phyloP scores from a whole-genome alignment of 163 green algal genomes.

The Volvox carteri region DNA sequence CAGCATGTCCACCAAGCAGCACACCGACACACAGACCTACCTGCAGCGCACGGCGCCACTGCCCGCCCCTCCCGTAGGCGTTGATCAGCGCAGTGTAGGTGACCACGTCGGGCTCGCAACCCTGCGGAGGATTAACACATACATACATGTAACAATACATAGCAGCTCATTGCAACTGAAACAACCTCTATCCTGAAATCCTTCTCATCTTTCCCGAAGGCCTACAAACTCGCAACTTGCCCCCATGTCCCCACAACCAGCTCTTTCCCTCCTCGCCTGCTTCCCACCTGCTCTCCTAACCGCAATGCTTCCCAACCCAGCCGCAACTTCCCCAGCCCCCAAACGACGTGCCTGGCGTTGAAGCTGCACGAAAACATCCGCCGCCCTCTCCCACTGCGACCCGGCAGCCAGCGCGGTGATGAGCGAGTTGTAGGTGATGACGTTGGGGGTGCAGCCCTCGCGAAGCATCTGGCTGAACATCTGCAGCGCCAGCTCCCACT shows the following conservation, averaged over 20 bases:
- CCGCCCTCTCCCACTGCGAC: conserved; percentile 64
- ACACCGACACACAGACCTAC: too few species aligned
- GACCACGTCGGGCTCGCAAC: conserved; percentile 64
- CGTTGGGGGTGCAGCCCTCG: conserved; percentile 71
- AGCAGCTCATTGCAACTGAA: too few species aligned
- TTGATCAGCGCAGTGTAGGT: conserved; percentile 68
- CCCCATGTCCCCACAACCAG: too few species aligned
- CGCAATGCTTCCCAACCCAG: too few species aligned
- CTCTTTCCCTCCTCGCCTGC: too few species aligned
- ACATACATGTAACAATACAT: not conserved
- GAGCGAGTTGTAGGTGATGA: conserved; percentile 82
- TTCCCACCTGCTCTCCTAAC: too few species aligned
- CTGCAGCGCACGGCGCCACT: conserved; percentile 63
- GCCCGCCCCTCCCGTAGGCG: conserved; percentile 61
- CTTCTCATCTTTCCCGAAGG: too few species aligned
- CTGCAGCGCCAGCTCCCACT: conserved; percentile 65
- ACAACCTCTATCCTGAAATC: too few species aligned
- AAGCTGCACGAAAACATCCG: conserved; percentile 65
- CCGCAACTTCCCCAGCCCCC: not conserved
- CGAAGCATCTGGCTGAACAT: conserved; percentile 69
- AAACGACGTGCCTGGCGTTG: conserved; percentile 27
- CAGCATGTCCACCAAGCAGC: too few species aligned
- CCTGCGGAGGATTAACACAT: not conserved
- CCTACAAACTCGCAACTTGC: too few species aligned
- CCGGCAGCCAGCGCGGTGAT: conserved; percentile 66